Percentiles rank a stretch among this genome's conserved stretches.
Evolutionary conservation across 2,329 filamentous ascomycete genomes (phyloP).

Genomic region (Fusarium floridanum): DNA sequence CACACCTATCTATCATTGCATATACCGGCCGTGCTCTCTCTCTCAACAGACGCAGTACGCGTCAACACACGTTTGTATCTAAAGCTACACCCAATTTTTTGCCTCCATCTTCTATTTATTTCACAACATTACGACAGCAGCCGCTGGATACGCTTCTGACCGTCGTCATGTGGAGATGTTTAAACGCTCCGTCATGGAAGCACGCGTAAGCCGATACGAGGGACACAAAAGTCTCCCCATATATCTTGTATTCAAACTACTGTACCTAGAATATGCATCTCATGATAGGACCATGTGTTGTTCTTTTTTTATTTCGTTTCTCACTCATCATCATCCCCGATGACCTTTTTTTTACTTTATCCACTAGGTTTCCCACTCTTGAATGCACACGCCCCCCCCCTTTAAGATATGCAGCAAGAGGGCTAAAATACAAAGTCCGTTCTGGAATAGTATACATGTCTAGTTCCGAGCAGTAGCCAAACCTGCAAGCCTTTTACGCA

Average conservation of each 20-base stretch:
- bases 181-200: not conserved
- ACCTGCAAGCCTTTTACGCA: not conserved
- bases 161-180: not conserved
- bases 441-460: not conserved
- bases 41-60: not conserved
- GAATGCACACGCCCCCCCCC: not conserved
- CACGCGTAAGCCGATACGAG: slow-evolving; percentile 45
- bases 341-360: not conserved
- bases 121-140: not conserved
- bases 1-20: not conserved
- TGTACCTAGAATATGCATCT: not conserved
- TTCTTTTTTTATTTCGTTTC: not conserved
- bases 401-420: not conserved
- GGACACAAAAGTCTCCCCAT: not conserved
- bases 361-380: no score
- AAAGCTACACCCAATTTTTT: not conserved
- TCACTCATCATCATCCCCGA: not conserved
- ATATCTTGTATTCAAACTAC: not conserved
- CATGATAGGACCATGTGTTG: not conserved
- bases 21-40: not conserved
- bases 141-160: not conserved
- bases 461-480: not conserved
- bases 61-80: not conserved
- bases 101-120: not conserved
- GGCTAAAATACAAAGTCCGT: not conserved